These are phyloP conservation scores for Pedinophyceae sp. DNA, from an alignment of 139 green algal species.

Conservation along the genomic window DNA sequence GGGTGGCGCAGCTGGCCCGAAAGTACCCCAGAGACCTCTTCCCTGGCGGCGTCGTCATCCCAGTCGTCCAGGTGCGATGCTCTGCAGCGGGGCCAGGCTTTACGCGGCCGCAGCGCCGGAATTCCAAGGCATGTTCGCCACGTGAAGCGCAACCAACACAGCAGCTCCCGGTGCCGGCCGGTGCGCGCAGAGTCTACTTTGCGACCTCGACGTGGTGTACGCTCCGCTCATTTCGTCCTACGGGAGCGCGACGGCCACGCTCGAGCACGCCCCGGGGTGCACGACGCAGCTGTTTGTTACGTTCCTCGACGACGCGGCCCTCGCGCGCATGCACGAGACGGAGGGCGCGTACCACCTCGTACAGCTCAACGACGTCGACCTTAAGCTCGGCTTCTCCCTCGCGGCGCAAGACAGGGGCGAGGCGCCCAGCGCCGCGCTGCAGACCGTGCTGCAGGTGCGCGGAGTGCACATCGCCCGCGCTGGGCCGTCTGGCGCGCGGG, in stretches of 20 bases:
- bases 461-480: not conserved
- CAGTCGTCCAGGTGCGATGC: slow-evolving; percentile 11
- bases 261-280: slow-evolving; percentile 31
- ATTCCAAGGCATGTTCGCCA: too few relatives aligned
- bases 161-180: not conserved
- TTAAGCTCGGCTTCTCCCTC: slow-evolving; percentile 22
- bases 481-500: not conserved
- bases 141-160: not conserved
- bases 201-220: slow-evolving; percentile 46
- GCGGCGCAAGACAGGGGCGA: too few relatives aligned
- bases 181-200: slow-evolving; percentile 20
- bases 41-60: slow-evolving; percentile 24
- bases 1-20: slow-evolving; percentile 27
- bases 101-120: too few relatives aligned
- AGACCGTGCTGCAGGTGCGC: slow-evolving; percentile 13
- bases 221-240: slow-evolving; percentile 36
- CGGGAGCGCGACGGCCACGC: slow-evolving; percentile 34
- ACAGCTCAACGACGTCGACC: slow-evolving; percentile 14
- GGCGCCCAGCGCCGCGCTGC: too few relatives aligned
- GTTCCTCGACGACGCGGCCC: slow-evolving; percentile 18
- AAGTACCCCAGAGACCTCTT: slow-evolving; percentile 28
- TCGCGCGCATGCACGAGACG: slow-evolving; percentile 35
- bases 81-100: too few relatives aligned
- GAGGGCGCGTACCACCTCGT: slow-evolving; percentile 37
- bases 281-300: slow-evolving; percentile 28